Evolutionary conservation across 1,139 yeast genomes (phyloP).

Genomic region (Pichia sp.): DNA sequence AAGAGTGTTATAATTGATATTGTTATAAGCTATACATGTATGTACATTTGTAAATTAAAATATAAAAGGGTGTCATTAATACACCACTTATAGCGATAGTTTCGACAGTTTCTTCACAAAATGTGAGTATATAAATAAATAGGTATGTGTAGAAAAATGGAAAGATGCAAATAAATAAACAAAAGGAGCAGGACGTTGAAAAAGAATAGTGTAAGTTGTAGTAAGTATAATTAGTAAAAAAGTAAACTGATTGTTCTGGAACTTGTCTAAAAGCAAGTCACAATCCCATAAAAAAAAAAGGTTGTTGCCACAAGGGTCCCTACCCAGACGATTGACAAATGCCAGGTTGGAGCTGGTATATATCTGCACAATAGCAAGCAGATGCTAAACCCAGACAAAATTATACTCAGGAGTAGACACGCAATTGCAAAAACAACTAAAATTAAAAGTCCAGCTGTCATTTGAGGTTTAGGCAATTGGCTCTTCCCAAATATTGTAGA

Average conservation of each 20-base stretch:
- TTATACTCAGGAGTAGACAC: slow-evolving; percentile 26
- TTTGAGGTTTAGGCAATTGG: slow-evolving; percentile 7
- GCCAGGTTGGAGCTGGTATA: slow-evolving; percentile 31
- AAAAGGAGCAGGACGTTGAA: background rate
- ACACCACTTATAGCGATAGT: background rate
- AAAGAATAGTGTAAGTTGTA: background rate
- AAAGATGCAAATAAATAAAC: background rate
- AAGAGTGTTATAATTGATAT: background rate
- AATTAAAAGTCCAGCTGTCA: slow-evolving; percentile 20
- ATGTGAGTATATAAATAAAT: background rate
- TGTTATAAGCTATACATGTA: background rate
- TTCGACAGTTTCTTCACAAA: background rate
- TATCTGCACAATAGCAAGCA: slow-evolving; percentile 29
- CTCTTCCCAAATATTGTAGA: slow-evolving; percentile 28
- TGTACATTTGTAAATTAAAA: background rate
- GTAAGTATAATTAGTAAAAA: background rate
- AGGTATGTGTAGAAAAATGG: background rate
- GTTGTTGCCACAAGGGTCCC: slow-evolving; percentile 19
- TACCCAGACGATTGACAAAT: slow-evolving; percentile 28
- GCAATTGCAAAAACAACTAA: slow-evolving; percentile 29
- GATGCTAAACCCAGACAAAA: slow-evolving; percentile 27
- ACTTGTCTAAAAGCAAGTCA: slow-evolving; percentile 4
- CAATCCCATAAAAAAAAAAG: slow-evolving; percentile 15
- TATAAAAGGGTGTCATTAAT: background rate
- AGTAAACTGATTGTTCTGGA: background rate